Evolutionary conservation across 371 early-diverging fungal genomes (phyloP), one percentile per base, ranked within the genome.

Genomic region (Rhizopus delemar): DNA sequence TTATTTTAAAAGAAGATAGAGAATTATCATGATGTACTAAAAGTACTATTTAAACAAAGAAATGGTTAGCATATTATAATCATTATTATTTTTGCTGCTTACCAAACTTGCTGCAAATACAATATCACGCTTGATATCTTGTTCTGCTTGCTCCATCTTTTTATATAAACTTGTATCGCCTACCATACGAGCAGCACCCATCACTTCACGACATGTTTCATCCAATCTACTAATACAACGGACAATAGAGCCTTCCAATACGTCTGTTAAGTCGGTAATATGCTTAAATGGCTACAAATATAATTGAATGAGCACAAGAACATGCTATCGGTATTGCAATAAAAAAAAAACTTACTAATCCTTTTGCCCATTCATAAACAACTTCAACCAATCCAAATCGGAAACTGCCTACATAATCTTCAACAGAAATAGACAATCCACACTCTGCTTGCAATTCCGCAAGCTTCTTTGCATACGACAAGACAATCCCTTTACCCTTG

Each of bases 281-380:
- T 93, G 86, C 61, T 90, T 89, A 79, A 99, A 99, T 8, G 93
- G 84, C 82, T 81, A 53, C n/a, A 39, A 32, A 48, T 5, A 16
- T 9, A 34, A 16, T 36, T 62, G 16, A 9, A 28, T 43, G 34
- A 5, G 16, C 46, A 3, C 13, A 35, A n/a, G 9, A 16, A 49
- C 16, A 11, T 11, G 11, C 3, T 39, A 7, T 39, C 39, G 36
- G 11, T 8, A 11, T 36, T 11, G 6, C 36, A 2, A 36, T 11
- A 36, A 36, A 36, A 39, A 38, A n/a, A 45, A 16, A 31, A 13
- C 62, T 63, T 77, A 80, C 82, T 82, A 92, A 77, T 28, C 98
- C 99, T 31, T 87, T 77, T 2, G 99, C 99, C 99, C 99, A 99
- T 78, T 96, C 94, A 72, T 96, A 96, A 0, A 98, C 98, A 8